These are phyloP conservation scores for Sonneratia caseolaris DNA, from an alignment of 345 rosid genomes.

Conservation along the genomic window DNA sequence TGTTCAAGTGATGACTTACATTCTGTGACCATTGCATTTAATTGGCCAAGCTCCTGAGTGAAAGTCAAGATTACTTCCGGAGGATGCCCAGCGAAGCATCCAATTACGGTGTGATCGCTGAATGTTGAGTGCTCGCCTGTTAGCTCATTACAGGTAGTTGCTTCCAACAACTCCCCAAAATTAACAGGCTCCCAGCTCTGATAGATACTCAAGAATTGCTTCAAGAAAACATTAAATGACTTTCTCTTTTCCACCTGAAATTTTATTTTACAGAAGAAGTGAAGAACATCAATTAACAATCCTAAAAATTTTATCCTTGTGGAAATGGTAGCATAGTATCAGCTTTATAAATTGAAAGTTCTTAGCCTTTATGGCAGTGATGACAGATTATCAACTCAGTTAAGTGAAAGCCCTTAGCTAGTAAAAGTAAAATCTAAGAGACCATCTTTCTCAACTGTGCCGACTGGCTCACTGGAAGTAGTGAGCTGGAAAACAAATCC, in stretches of 20 bases:
- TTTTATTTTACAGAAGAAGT: slow-evolving; percentile 5
- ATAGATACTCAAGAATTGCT: slow-evolving; percentile 46
- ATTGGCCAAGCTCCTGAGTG: slow-evolving; percentile 37
- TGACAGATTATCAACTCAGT: neutral
- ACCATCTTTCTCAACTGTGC: neutral
- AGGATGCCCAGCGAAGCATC: slow-evolving; percentile 65
- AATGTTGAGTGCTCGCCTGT: slow-evolving; percentile 20
- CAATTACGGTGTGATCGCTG: slow-evolving; percentile 26
- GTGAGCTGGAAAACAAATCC: neutral
- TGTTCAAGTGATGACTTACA: slow-evolving; percentile 33
- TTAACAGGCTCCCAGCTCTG: slow-evolving; percentile 54
- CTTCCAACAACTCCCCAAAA: slow-evolving; percentile 31
- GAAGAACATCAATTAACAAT: neutral
- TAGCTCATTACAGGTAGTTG: slow-evolving; percentile 22
- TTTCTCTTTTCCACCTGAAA: slow-evolving; percentile 52
- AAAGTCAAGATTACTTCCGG: slow-evolving; percentile 39
- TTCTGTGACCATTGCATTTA: slow-evolving; percentile 33
- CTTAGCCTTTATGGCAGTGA: neutral
- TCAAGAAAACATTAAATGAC: slow-evolving; percentile 43
- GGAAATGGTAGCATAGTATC: neutral
- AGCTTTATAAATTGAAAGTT: neutral
- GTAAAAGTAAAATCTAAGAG: neutral
- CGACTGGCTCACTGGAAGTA: neutral
- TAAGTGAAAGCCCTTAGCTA: neutral
- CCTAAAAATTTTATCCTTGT: neutral